phyloP scores from a whole-genome alignment of 371 early-diverging fungal genomes.

The Dichotomocladium elegans region DNA sequence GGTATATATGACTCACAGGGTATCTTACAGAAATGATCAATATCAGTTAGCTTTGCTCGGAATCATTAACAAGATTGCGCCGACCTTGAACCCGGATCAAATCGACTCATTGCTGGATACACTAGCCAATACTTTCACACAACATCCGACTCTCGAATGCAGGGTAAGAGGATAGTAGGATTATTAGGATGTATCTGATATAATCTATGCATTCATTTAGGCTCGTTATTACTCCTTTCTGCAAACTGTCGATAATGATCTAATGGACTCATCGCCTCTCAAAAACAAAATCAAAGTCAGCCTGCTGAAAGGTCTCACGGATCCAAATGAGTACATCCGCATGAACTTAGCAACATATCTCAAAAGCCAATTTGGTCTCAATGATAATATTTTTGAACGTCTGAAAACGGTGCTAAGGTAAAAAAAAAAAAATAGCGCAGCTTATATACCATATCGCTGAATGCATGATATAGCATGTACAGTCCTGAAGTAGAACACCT shows the following conservation, averaged over 20 bases:
- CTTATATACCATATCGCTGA: too few relatives aligned
- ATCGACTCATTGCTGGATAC: slow-evolving; percentile 40
- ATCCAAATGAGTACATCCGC: slow-evolving; percentile 36
- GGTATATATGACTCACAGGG: too few relatives aligned
- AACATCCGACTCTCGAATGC: slow-evolving; percentile 42
- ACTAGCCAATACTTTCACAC: slow-evolving; percentile 24
- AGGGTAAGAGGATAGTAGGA: slow-evolving; percentile 49
- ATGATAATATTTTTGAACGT: slow-evolving; percentile 36
- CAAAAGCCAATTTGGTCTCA: slow-evolving; percentile 28
- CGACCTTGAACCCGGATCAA: slow-evolving; percentile 28
- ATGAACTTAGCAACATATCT: slow-evolving; percentile 46
- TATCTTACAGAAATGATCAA: slow-evolving; percentile 51
- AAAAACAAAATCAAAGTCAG: slow-evolving; percentile 34
- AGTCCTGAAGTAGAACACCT: slow-evolving; percentile 58
- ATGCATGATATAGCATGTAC: too few relatives aligned
- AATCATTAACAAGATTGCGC: slow-evolving; percentile 46
- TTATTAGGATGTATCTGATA: too few relatives aligned
- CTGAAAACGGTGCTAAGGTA: slow-evolving; percentile 10
- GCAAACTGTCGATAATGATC: slow-evolving; percentile 7
- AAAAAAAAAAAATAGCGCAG: too few relatives aligned
- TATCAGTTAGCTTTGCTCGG: slow-evolving; percentile 50
- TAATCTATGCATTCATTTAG: slow-evolving; percentile 16
- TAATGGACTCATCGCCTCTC: slow-evolving; percentile 4
- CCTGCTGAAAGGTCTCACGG: slow-evolving; percentile 50
- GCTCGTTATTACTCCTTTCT: slow-evolving; percentile 24